These are phyloP conservation scores for Aristolochia fimbriata DNA, from an alignment of 164 flowering plant genomes.

Conservation along the genomic window DNA sequence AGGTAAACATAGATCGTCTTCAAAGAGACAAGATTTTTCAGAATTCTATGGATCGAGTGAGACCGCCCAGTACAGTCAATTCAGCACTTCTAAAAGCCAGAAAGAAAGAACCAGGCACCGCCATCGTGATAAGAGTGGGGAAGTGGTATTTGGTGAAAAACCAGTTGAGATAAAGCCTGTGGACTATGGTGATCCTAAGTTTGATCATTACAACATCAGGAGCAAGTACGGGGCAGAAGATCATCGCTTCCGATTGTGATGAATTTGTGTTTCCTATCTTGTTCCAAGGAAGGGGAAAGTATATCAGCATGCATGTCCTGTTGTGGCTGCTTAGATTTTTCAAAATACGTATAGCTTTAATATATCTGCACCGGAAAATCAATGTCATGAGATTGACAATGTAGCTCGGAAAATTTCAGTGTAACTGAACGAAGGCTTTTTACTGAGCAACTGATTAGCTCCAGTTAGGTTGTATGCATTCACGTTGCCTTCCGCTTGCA, in stretches of 20 bases:
- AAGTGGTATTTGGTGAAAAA: constrained; percentile 44
- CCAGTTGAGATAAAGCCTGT: constrained; percentile 49
- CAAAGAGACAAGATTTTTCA: constrained; percentile 63
- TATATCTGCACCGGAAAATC: too few relatives aligned
- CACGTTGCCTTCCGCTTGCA: too few relatives aligned
- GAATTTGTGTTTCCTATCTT: background rate
- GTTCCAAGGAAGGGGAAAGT: background rate
- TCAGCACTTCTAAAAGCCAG: constrained; percentile 46
- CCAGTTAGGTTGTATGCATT: too few relatives aligned
- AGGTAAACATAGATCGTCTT: constrained; percentile 57
- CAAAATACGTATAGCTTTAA: too few relatives aligned
- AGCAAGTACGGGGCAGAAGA: constrained; percentile 40
- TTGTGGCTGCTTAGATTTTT: too few relatives aligned
- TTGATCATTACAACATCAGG: constrained; percentile 55
- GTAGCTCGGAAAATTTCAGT: too few relatives aligned
- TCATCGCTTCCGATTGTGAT: constrained; percentile 37
- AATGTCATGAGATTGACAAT: too few relatives aligned
- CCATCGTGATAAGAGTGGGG: constrained; percentile 48
- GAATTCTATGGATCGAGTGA: constrained; percentile 63
- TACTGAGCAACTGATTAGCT: too few relatives aligned
- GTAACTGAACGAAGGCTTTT: too few relatives aligned
- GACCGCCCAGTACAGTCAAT: constrained; percentile 30
- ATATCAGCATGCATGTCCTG: too few relatives aligned
- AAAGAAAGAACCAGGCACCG: constrained; percentile 70
- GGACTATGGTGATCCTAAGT: constrained; percentile 49